These are phyloP conservation scores for Spiraea crenata DNA, from an alignment of 331 rosid genomes.

Conservation along the genomic window DNA sequence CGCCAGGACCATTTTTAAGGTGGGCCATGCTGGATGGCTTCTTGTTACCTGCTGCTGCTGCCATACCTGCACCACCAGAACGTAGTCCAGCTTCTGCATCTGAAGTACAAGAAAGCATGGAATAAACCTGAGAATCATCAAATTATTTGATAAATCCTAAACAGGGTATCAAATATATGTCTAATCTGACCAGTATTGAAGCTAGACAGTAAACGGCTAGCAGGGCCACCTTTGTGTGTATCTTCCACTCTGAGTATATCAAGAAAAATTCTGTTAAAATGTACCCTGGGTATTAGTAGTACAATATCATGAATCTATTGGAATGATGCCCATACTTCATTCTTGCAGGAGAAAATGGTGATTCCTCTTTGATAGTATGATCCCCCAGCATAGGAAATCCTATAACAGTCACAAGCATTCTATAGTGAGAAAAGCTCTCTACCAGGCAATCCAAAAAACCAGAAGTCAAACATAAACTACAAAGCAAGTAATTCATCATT, in stretches of 20 bases:
- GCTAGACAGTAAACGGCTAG: constrained; percentile 60
- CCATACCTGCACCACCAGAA: constrained; percentile 32
- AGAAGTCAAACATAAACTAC: constrained; percentile 18
- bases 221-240: constrained; percentile 60
- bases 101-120: constrained; percentile 33
- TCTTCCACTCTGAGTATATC: constrained; percentile 71
- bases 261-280: constrained; percentile 23
- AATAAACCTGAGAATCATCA: constrained; percentile 19
- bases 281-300: constrained; percentile 19
- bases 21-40: constrained; percentile 58
- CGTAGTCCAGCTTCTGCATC: constrained; percentile 54
- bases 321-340: constrained; percentile 58
- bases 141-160: neutral
- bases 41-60: constrained; percentile 44
- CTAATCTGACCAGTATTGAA: constrained; percentile 57
- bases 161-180: constrained; percentile 11
- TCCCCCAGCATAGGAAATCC: constrained; percentile 72
- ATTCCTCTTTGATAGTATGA: constrained; percentile 73
- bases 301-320: constrained; percentile 11
- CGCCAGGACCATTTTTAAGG: constrained; percentile 57
- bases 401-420: constrained; percentile 30
- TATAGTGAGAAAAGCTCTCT: constrained; percentile 14
- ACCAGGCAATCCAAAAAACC: constrained; percentile 11
- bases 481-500: neutral
- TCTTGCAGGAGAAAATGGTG: constrained; percentile 75